Evolutionary conservation across 805 yeast species (phyloP), one percentile per base, ranked within the genome.

Genomic region (Candida endomychidarum): DNA sequence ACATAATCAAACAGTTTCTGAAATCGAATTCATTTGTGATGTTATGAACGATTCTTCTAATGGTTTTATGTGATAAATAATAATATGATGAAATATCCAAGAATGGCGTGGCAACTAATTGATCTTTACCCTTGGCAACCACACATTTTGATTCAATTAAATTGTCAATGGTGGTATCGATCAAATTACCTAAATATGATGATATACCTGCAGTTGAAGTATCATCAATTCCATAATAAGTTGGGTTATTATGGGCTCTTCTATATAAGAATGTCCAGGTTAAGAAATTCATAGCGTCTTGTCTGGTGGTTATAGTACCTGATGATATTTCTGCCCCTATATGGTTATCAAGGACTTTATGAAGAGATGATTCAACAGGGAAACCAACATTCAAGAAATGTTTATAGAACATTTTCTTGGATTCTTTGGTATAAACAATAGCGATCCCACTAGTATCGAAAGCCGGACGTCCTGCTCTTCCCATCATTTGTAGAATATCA

Each of bases 1-100:
- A 59, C 57, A 79, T 64, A 44, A 67, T 63, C 62, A 93, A 57
- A 68, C 90, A 76, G 38, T 80, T 77, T 57, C 89, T 64, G 52
- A 84, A 80, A 3, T 73, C 44, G 36, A 63, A 57, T 8, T 57
- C 80, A 6, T 64, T 64, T 23, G 58, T 57, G 12, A 86, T 72
- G 38, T 77, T 76, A 11, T 65, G 66, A 42, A 87, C 63, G 38
- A 91, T 67, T 41, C 74, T 77, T 43, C 96, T 72, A 46, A 93
- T 78, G 0, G 98, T 90, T 58, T 80, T 80, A 61, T 93, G 98
- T 1, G 96, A 88, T 52, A 93, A 72, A 66, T 93, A 93, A 62
- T 93, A 93, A 63, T 85, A 93, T 2, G 97, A 88, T 1, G 96
- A 77, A 28, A 93, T 86, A 46, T 80, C 77, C 63, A 93, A 72